Percentiles rank a stretch among this genome's conserved stretches.
phyloP scores from a whole-genome alignment of 1,139 yeast genomes.

The Pichia sp. region DNA sequence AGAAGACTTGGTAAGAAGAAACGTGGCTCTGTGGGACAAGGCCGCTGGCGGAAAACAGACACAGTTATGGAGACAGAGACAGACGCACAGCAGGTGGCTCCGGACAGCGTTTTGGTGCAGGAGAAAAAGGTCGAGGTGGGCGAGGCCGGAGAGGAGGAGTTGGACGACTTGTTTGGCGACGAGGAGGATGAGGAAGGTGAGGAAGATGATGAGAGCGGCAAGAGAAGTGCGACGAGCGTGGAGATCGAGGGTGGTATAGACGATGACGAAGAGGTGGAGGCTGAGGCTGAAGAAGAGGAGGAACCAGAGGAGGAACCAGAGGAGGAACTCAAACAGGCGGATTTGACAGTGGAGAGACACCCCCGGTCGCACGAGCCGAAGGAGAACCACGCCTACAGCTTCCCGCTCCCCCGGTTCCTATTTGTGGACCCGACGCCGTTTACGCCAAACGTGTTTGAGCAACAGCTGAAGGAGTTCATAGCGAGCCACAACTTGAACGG shows the following conservation, averaged over 20 bases:
- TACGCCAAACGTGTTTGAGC: constrained; percentile 65
- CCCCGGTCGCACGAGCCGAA: constrained; percentile 45
- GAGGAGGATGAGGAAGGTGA: constrained; percentile 21
- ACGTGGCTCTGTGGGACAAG: too few species aligned
- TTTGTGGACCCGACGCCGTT: constrained; percentile 84
- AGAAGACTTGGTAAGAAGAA: too few species aligned
- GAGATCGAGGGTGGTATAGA: constrained; percentile 14
- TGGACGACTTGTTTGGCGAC: constrained; percentile 15
- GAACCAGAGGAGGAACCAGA: constrained; percentile 38
- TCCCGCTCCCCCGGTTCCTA: constrained; percentile 78
- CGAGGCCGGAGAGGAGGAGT: constrained; percentile 19
- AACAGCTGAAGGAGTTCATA: constrained; percentile 24
- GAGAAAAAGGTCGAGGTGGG: constrained; percentile 2
- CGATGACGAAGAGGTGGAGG: constrained; percentile 28
- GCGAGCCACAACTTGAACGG: not conserved
- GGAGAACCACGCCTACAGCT: constrained; percentile 46
- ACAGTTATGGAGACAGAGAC: not conserved
- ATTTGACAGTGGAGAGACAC: constrained; percentile 72
- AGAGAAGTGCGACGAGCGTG: constrained; percentile 10
- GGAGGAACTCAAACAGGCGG: constrained; percentile 46
- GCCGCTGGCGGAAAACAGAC: not conserved
- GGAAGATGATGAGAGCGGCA: constrained; percentile 11
- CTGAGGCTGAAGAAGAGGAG: constrained; percentile 35
- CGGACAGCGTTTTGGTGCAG: not conserved
- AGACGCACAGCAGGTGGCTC: not conserved